Conservation (phyloP, 352 stramenopile species). For the Phytophthora cajani region DNA sequence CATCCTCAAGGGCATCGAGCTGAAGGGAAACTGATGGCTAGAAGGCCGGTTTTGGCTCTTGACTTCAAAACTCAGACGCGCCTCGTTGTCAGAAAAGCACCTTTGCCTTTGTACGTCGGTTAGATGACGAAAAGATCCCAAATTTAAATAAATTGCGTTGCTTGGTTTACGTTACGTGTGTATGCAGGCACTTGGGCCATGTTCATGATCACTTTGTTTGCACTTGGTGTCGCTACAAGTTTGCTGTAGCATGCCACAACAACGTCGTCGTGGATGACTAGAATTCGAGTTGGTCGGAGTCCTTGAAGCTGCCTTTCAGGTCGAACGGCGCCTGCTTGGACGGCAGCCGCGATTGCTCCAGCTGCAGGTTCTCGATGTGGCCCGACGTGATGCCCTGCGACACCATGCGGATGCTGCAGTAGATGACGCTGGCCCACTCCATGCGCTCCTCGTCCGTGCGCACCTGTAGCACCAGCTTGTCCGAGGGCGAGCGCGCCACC, state of each 20-base stretch:
- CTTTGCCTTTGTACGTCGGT: conserved; percentile 1
- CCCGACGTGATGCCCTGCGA: conserved; percentile 86
- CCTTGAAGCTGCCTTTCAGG: conserved; percentile 41
- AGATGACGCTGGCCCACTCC: conserved; percentile 88
- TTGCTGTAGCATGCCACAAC: neutral
- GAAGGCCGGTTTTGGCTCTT: neutral
- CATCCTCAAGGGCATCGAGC: neutral
- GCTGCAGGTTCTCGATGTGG: conserved; percentile 77
- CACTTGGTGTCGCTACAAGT: neutral
- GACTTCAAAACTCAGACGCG: neutral
- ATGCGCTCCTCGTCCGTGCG: conserved; percentile 76
- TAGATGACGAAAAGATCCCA: conserved; percentile 12
- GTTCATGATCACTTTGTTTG: neutral
- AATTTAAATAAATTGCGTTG: conserved; percentile 4
- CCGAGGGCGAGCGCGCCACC: conserved; percentile 80
- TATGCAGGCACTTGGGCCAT: neutral
- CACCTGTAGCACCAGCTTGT: conserved; percentile 86
- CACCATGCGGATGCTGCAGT: conserved; percentile 89
- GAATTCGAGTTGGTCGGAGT: conserved; percentile 36
- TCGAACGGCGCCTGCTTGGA: conserved; percentile 29
- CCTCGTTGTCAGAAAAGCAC: neutral
- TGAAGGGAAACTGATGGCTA: neutral
- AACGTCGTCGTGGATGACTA: conserved; percentile 6
- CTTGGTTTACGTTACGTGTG: neutral
- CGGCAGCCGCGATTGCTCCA: conserved; percentile 54